These are phyloP conservation scores for Fallopia convolvulus DNA, from an alignment of 148 eudicot genomes.

Conservation along the genomic window DNA sequence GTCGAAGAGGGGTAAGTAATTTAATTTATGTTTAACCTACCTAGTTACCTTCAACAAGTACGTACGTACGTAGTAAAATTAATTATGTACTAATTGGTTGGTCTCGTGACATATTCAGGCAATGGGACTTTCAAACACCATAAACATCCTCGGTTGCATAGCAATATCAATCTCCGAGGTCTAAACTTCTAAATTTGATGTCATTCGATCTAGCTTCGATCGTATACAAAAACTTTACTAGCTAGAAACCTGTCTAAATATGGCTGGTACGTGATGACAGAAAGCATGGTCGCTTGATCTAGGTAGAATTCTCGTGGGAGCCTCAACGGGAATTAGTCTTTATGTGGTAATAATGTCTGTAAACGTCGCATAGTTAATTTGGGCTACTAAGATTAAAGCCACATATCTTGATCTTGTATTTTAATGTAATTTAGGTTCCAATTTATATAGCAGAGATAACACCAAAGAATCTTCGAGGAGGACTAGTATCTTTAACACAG, in stretches of 20 bases:
- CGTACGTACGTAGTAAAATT: too few relatives aligned
- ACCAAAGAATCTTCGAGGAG: constrained; percentile 17
- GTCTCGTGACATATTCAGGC: constrained; percentile 15
- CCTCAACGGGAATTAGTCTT: not conserved
- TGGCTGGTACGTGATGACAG: too few relatives aligned
- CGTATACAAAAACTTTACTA: too few relatives aligned
- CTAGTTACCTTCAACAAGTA: too few relatives aligned
- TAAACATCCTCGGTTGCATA: constrained; percentile 26
- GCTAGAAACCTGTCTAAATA: too few relatives aligned
- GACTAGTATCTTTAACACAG: not conserved
- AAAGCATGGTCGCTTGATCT: constrained; percentile 6
- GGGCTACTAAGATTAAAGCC: too few relatives aligned
- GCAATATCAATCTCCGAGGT: constrained; percentile 5
- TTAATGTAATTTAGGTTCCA: constrained; percentile 10
- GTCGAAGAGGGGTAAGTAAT: too few relatives aligned
- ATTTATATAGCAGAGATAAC: constrained; percentile 12
- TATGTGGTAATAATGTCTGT: not conserved
- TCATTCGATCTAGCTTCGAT: too few relatives aligned
- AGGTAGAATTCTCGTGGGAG: constrained; percentile 6
- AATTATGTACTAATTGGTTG: not conserved
- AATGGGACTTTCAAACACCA: constrained; percentile 11
- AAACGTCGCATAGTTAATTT: too few relatives aligned
- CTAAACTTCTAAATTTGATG: too few relatives aligned
- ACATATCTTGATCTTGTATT: not conserved
- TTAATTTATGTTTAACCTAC: too few relatives aligned